Base-by-base conservation (phyloP, 441 rosid genomes). In the Populus hybrid region DNA sequence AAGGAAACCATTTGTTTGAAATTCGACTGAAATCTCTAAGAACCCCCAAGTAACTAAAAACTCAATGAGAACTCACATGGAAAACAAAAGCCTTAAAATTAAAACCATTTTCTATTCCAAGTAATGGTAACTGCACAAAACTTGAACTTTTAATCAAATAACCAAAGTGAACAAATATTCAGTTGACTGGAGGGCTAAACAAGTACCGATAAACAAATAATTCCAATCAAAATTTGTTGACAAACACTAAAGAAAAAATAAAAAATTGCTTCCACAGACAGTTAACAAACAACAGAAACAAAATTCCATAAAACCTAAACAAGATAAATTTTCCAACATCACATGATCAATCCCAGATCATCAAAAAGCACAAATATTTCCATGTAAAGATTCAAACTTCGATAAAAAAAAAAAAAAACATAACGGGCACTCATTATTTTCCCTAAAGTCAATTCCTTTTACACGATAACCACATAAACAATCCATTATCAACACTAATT, bases 221-320 rank as follows among this genome's bases (percentile, higher is more conserved):
- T 53, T 53, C 21, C 61, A 53, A 53, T 53, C 61, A 53, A 53
- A 53, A 53, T 53, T 18, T 53, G 61, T 16, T 18, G n/a, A 53
- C 21, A 18, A 18, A 18, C 61, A 46, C 57, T 4, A 3, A 46
- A 12, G 6, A 18, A 1, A 50, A 50, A 46, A 38, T 38, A 38
- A 42, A 46, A 46, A 50, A 14, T 16, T 53, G 61, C n/a, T 53
- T 53, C n/a, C 36, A 50, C 23, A 2, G 16, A 10, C 28, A 71
- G 11, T 8, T 5, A 23, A 73, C 32, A 73, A 73, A n/a, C 28
- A 24, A 72, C 21, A 14, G 68, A 75, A 76, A 46, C 59, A 72
- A 50, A 18, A 71, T 11, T 9, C 8, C 9, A 4, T 26, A 11
- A 21, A 74, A 1, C 8, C 30, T 16, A 3, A 40, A 73, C 34